Evolutionary conservation across 208 protist species (phyloP).

Genomic region (Leishmania tropica): DNA sequence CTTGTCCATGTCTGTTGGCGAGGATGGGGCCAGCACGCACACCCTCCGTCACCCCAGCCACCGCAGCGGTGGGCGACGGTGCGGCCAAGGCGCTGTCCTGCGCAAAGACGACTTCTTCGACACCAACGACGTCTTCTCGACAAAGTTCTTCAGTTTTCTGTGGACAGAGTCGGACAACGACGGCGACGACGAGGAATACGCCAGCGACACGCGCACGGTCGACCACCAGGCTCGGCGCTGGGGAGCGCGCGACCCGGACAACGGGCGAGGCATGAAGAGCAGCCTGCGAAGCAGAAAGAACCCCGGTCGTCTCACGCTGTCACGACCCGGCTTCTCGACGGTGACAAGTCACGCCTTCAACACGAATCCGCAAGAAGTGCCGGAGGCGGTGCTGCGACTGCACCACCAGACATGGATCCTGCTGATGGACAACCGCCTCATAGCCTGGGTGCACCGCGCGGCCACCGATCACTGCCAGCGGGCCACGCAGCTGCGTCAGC

Average conservation of each 20-base stretch:
- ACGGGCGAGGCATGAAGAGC: background rate
- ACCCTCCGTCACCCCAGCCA: background rate
- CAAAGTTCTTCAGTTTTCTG: slow-evolving; percentile 64
- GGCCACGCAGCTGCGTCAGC: slow-evolving; percentile 65
- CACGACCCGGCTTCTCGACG: slow-evolving; percentile 2
- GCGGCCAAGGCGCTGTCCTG: slow-evolving; percentile 19
- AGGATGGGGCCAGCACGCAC: background rate
- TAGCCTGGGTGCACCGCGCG: slow-evolving; percentile 87
- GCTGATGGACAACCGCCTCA: slow-evolving; percentile 85
- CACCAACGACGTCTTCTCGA: slow-evolving; percentile 57
- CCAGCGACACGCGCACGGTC: background rate
- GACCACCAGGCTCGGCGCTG: background rate
- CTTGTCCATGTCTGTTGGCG: slow-evolving; percentile 6
- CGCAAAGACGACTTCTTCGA: slow-evolving; percentile 46
- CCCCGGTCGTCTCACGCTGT: slow-evolving; percentile 10
- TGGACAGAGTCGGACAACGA: slow-evolving; percentile 19
- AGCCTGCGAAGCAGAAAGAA: background rate
- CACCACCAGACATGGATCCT: slow-evolving; percentile 84
- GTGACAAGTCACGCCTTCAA: slow-evolving; percentile 3
- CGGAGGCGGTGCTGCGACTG: slow-evolving; percentile 47
- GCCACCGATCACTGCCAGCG: slow-evolving; percentile 58
- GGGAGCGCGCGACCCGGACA: background rate
- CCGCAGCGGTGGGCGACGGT: slow-evolving; percentile 5
- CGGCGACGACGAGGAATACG: slow-evolving; percentile 6
- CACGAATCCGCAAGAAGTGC: slow-evolving; percentile 45